Conservation (phyloP, 2,329 filamentous ascomycete species). For the Acrocalymma vagum region DNA sequence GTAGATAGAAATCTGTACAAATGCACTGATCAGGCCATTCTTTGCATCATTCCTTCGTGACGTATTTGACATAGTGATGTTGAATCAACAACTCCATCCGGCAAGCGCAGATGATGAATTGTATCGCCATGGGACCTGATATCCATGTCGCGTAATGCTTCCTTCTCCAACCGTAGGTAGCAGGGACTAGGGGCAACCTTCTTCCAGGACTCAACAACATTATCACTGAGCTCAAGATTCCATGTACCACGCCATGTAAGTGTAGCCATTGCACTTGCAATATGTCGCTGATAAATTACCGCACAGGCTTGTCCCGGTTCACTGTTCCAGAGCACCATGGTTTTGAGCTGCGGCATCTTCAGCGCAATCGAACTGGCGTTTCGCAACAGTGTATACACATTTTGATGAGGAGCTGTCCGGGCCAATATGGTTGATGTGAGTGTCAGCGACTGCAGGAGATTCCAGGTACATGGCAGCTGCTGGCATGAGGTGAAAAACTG, state of each 20-base stretch:
- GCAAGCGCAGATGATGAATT: conserved; percentile 27
- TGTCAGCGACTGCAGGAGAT: conserved; percentile 26
- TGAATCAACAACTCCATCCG: conserved; percentile 26
- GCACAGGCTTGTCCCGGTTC: conserved; percentile 25
- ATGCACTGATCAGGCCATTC: conserved; percentile 21
- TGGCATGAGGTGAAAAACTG: conserved; percentile 28
- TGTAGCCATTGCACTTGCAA: conserved; percentile 23
- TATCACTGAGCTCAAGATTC: conserved; percentile 24
- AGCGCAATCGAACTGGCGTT: conserved; percentile 26
- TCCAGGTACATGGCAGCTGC: conserved; percentile 29
- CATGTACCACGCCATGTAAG: conserved; percentile 30
- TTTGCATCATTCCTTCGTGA: conserved; percentile 24
- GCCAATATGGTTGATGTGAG: conserved; percentile 28
- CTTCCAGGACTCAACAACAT: conserved; percentile 27
- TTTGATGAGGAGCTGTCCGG: conserved; percentile 21
- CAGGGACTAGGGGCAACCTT: conserved; percentile 22
- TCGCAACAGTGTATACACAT: conserved; percentile 26
- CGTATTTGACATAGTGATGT: conserved; percentile 25
- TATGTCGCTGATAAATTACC: conserved; percentile 28
- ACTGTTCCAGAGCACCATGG: conserved; percentile 31
- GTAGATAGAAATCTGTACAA: conserved; percentile 15
- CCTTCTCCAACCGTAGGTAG: conserved; percentile 26
- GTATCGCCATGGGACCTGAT: conserved; percentile 26
- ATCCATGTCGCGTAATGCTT: conserved; percentile 25
- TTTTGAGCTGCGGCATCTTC: conserved; percentile 29